Evolutionary conservation across 2,329 filamentous ascomycete species (phyloP), one percentile per base, ranked within the genome.

Genomic region (Phialophora tarda): DNA sequence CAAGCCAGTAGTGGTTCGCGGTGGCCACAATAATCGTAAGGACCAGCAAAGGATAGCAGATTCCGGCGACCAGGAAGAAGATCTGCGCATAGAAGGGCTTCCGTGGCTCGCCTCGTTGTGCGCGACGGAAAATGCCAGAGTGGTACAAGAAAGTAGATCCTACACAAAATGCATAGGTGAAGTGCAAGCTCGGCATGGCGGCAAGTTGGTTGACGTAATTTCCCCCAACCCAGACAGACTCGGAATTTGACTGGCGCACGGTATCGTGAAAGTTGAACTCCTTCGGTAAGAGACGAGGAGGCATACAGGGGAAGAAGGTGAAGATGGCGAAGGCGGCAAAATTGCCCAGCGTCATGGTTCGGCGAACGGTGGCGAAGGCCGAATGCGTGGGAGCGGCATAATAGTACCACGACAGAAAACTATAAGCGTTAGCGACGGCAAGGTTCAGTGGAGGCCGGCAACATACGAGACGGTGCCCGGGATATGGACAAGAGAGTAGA

Each of bases 251-350:
- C 69, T 80, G 81, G 68, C 87, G 86, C 12, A 89, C 86, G 1
- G 84, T 88, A 70, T 89, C 87, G 64, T 87, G 81, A 71, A 89
- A 89, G 3, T 84, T 85, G 65, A 82, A 88, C 69, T 84, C 82
- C 63, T 85, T 82, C 70, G 86, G 86, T 62, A 88, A 80, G 59
- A 88, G 79, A 11, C 86, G 82, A 61, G 86, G 86, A 1, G 86
- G 86, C 85, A 88, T 89, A 74, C 85, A 88, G 10, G 87, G 87
- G 79, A 84, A 89, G 26, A 85, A 76, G n/a, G 85, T 86, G 73
- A 89, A 89, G 66, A 86, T 80, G 68, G 85, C 71, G 69, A 89
- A 89, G 53, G 86, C 86, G 62, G 86, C 74, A 32, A 88, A 78
- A 69, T 89, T 89, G 71, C 85, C 85, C 71, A 88, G 81, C 26